Evolutionary conservation across 768 basidiomycete species (phyloP), one percentile per base, ranked within the genome.

Genomic region (Lentinula lateritia): DNA sequence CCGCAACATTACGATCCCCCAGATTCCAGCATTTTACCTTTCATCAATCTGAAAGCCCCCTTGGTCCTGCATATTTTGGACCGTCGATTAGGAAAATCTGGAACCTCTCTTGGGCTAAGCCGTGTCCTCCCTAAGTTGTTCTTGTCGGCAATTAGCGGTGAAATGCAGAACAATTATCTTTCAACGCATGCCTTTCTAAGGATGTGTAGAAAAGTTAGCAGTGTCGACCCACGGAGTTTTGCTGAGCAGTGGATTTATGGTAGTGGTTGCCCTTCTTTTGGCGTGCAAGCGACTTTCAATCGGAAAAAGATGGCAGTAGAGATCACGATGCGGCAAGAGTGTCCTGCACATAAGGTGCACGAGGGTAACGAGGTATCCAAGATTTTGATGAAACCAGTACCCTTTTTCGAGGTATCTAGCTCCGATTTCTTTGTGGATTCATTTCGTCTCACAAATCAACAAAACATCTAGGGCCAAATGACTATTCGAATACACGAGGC

Each of bases 171-270:
- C 68, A 95, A 94, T 70, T 82, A 86, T 20, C 78, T 99, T 8
- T 92, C 93, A 0, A 98, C 97, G 0, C 89, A 93, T 64, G 83
- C 87, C 20, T 98, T 99, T 75, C 81, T 98, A 62, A 78, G 94
- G 61, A 94, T 86, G 48, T 98, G 95, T 69, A 81, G 95, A 66
- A 98, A 95, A 74, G 90, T 95, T 63, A 92, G 92, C 69, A 93
- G 95, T 9, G 89, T 93, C 16, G 96, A 98, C 69, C 83, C 90
- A 23, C 82, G 90, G 59, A 83, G 85, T 34, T 99, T 99, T 70
- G 92, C 93, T n/a, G 95, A 98, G 69, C 96, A 98, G 72, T 99
- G 97, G 97, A 93, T 99, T 64, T 97, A 95, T 69, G 95, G 95
- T 12, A 94, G 92, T 71, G 97, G 97, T 20, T 97, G 95, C 71